These are phyloP conservation scores for Stentor coeruleus DNA, from an alignment of 73 alveolate species.

Conservation along the genomic window DNA sequence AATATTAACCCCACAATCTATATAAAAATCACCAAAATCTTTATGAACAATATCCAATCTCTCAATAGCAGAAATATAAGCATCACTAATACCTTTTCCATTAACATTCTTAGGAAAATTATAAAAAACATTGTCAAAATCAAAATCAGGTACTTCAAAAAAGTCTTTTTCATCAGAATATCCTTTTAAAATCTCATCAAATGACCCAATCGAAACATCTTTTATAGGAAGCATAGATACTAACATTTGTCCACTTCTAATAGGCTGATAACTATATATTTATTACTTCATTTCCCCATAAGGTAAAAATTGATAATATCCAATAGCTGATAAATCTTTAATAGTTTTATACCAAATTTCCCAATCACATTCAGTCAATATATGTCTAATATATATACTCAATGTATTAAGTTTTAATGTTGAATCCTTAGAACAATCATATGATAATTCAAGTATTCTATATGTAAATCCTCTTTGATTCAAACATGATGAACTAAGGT, in stretches of 20 bases:
- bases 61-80: neutral
- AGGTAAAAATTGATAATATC: neutral
- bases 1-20: slow-evolving; percentile 2
- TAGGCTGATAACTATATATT: neutral
- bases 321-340: neutral
- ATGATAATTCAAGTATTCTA: neutral
- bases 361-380: neutral
- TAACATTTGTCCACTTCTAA: neutral
- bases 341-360: neutral
- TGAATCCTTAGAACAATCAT: neutral
- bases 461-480: neutral
- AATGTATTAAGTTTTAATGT: neutral
- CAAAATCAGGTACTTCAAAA: neutral
- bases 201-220: neutral
- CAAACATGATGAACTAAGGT: neutral
- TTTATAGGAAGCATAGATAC: neutral
- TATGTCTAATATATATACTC: neutral
- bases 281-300: neutral
- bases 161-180: neutral
- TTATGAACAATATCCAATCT: neutral
- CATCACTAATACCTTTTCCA: neutral
- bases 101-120: neutral
- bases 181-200: neutral
- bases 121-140: neutral
- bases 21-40: neutral